Evolutionary conservation across 2,329 filamentous ascomycete genomes (phyloP), one percentile per base, ranked within the genome.

Genomic region (Rhynchosporium agropyri): DNA sequence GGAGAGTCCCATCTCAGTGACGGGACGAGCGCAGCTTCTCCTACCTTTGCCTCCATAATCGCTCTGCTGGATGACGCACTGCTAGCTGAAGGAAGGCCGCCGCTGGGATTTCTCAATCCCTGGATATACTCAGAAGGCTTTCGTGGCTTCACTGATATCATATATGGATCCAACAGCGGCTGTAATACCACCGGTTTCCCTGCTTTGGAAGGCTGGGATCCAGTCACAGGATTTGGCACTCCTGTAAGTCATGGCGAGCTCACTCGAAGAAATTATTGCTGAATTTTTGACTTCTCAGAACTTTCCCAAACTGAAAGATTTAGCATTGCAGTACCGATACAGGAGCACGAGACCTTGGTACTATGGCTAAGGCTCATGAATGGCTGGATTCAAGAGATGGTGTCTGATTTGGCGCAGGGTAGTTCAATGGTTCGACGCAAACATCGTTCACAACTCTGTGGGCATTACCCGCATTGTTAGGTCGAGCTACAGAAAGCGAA

Each of bases 21-120:
- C 15, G 20, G 45, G 10, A 28, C 7, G 5, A 26, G n/a, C 3
- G 45, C 45, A 48, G 45, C 84, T 0, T 76, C 81, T 0, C 87
- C 87, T 87, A 0, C 75, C 0, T 81, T 83, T 3, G 79, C 84
- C 0, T 82, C 79, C 20, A 78, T 89, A 62, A 77, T 89, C n/a
- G 28, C n/a, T 28, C 45, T 48, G 4, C 76, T 89, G 50, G 89
- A 89, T 67, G 86, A 88, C 65, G 84, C 83, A 0, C 76, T 85
- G 13, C 73, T 88, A 20, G 75, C 80, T 0, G 76, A 75, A 10
- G 82, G 83, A n/a, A 80, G 82, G 70, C 70, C 71, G 7, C 69
- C 74, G 12, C 0, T 79, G 1, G 78, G 78, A 2, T 79, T 78
- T 70, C 63, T 79, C 58, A 80, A 80, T 70, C 78, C 77, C 1